Conservation (phyloP, 2,329 filamentous ascomycete species). For the Ophiostoma australiae region DNA sequence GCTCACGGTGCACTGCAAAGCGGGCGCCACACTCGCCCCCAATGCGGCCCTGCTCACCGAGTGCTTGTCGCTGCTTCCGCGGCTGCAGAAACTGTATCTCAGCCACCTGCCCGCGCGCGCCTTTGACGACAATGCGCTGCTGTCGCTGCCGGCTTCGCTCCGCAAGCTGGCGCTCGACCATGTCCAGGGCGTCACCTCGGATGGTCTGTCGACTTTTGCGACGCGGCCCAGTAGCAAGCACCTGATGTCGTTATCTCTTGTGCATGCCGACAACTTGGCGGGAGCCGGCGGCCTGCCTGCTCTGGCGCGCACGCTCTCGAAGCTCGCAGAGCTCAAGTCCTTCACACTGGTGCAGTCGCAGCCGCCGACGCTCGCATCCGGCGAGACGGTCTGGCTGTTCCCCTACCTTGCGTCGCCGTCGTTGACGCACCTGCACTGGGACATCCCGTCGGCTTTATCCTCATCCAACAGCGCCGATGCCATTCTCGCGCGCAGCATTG, state of each 20-base stretch:
- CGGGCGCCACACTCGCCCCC: slow-evolving; percentile 51
- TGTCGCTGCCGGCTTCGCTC: slow-evolving; percentile 49
- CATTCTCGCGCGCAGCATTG: slow-evolving; percentile 60
- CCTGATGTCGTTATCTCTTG: slow-evolving; percentile 50
- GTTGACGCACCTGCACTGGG: slow-evolving; percentile 57
- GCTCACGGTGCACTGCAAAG: slow-evolving; percentile 55
- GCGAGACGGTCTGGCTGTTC: slow-evolving; percentile 57
- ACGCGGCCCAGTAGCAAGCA: slow-evolving; percentile 40
- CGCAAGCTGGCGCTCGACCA: slow-evolving; percentile 52
- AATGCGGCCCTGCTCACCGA: slow-evolving; percentile 46
- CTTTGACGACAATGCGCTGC: slow-evolving; percentile 53
- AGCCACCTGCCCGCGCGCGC: slow-evolving; percentile 52
- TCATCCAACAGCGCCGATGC: slow-evolving; percentile 45
- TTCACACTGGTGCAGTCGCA: slow-evolving; percentile 50
- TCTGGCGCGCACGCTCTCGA: slow-evolving; percentile 55
- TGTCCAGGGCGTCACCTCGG: slow-evolving; percentile 51
- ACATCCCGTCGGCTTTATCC: slow-evolving; percentile 51
- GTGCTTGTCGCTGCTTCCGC: slow-evolving; percentile 50
- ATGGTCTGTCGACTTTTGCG: slow-evolving; percentile 54
- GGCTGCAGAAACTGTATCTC: slow-evolving; percentile 55
- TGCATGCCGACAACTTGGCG: slow-evolving; percentile 47
- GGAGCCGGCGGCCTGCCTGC: slow-evolving; percentile 47
- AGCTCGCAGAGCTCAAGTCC: slow-evolving; percentile 44
- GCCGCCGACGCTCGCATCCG: slow-evolving; percentile 51
- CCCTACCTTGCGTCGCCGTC: slow-evolving; percentile 57